Base-by-base conservation (phyloP, 2,329 filamentous ascomycete genomes). In the Aspergillus sp. region DNA sequence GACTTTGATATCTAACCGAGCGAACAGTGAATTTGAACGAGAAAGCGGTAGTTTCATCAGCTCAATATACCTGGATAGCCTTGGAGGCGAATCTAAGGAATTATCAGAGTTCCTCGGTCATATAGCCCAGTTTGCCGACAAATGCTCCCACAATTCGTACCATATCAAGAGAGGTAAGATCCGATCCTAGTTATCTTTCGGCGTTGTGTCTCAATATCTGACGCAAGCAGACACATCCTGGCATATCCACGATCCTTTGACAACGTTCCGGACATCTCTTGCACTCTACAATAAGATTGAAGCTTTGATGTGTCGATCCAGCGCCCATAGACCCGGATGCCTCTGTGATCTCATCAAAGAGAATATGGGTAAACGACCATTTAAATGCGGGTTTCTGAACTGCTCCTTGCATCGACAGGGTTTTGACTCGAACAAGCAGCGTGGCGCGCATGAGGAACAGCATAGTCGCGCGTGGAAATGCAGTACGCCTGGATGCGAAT, bases 381-480 rank as follows among this genome's bases (percentile, higher is more conserved):
- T 49, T 13, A 55, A 55, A 22, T 55, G 53, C n/a, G 53, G 53
- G 0, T 55, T 27, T 34, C 12, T 55, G 33, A 55, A 37, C 20
- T 55, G 53, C 34, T 41, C 45, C 40, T 55, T 33, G 12, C 45
- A 55, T 2, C 45, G 46, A 3, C 37, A 55, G 22, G 53, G 53
- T 3, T 55, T 55, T 11, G 37, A 49, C 22, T 47, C 22, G 0
- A 34, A 9, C 5, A 20, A 13, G 5, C 19, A 33, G 33, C 45
- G 20, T 11, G n/a, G 2, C 3, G 5, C 13, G 27, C 53, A 55
- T 34, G 53, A 50, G 17, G 12, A 49, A 19, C 15, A 42, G 15
- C 53, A 55, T 49, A 42, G 24, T 6, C 45, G 33, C 12, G 1
- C 45, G 12, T 55, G 53, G 53, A 55, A 42, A 50, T 55, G 53